A percentile compares a stretch with the other conserved stretches of the same genome.
These are phyloP conservation scores for Aureobasidium sp. DNA, from an alignment of 2,329 filamentous ascomycete genomes.

Conservation along the genomic window DNA sequence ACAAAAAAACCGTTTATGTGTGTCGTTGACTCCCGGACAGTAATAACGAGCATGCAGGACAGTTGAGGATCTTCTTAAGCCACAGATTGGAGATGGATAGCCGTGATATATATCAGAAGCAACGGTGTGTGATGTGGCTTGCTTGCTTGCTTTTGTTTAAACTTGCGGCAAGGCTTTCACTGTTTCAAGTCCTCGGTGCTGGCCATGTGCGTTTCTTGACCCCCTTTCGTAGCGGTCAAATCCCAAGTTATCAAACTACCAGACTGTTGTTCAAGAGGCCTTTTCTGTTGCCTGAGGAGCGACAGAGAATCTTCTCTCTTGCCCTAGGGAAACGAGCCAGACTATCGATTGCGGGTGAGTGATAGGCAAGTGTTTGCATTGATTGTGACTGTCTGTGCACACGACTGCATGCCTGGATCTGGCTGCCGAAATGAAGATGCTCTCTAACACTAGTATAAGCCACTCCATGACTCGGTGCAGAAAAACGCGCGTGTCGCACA, in stretches of 20 bases:
- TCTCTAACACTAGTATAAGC: slow-evolving; percentile 8
- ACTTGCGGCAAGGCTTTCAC: neutral
- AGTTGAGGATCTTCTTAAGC: neutral
- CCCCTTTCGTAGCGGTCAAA: slow-evolving; percentile 7
- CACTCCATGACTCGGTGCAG: neutral
- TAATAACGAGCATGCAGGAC: neutral
- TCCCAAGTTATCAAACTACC: slow-evolving; percentile 1
- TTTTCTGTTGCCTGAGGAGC: neutral
- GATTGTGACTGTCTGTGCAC: slow-evolving; percentile 10
- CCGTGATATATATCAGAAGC: slow-evolving; percentile 6
- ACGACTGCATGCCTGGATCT: slow-evolving; percentile 6
- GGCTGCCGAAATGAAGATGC: slow-evolving; percentile 9
- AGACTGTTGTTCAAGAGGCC: neutral
- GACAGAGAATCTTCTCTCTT: neutral
- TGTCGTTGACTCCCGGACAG: neutral
- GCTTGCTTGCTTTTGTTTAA: neutral
- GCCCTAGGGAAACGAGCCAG: neutral
- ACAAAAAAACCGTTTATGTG: neutral
- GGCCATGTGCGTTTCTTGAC: neutral
- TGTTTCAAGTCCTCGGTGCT: neutral
- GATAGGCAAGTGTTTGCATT: slow-evolving; percentile 2
- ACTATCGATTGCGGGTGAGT: slow-evolving; percentile 3
- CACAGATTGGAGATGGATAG: slow-evolving; percentile 5
- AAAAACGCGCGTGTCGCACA: slow-evolving; percentile 2
- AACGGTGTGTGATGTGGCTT: neutral